Evolutionary conservation across 2,329 filamentous ascomycete species (phyloP), one percentile per base, ranked within the genome.

Genomic region (Scopulariopsis brevicaulis): DNA sequence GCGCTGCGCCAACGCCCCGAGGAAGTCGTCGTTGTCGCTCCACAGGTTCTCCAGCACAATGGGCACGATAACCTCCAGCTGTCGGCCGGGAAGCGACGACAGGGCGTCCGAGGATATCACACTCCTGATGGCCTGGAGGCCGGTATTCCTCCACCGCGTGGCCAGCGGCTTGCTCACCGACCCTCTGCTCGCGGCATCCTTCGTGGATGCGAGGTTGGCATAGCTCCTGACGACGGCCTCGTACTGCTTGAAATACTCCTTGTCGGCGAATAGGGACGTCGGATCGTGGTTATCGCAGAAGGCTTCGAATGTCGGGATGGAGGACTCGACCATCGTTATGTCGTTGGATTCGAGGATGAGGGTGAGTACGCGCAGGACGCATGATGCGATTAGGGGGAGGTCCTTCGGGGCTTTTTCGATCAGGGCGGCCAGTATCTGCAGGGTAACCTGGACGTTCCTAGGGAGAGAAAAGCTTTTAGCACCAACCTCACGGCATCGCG

Each of bases 341-440:
- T 97, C 90, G 70, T 86, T 85, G 62, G 91, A 95, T 60, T 84
- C 83, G 57, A 97, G 81, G 65, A 97, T 86, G 58, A 86, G 86
- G 63, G 87, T 84, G 67, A 97, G 82, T 63, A 96, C 88, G 65
- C 86, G 89, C 68, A 97, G 83, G 58, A 96, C 85, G 66, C 89
- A 90, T 62, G 83, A 82, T 54, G 90, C 90, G 69, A 96, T 96
- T 56, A 99, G 84, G 56, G 90, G 89, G 54, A 96, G 83, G 69
- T 96, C 92, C 69, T 92, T 88, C 60, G 90, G 88, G 51, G 90
- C 83, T 74, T 96, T 96, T 69, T 97, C 92, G 71, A 97, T 91
- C 65, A 99, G 80, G 53, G 92, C 90, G 61, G 87, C 85, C 64
- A 96, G 79, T 65, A 99, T 96, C 71, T 95, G 89, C 60, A 99